phyloP scores from a whole-genome alignment of 176 grass and related monocot genomes.

The Phoenix roebelenii region DNA sequence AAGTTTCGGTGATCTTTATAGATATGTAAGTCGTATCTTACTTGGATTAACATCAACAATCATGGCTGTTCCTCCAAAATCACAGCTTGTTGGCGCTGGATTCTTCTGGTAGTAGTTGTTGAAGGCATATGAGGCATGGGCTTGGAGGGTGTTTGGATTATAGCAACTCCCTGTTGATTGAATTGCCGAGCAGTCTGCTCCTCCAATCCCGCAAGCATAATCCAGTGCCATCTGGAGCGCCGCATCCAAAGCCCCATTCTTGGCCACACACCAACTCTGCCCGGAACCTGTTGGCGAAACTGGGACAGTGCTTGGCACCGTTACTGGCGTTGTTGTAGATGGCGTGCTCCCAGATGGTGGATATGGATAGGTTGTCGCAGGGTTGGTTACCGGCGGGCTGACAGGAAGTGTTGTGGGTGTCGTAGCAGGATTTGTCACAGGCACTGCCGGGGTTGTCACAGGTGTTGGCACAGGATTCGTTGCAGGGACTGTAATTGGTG shows the following conservation, averaged over 20 bases:
- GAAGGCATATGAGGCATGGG: constrained; percentile 91
- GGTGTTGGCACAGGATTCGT: constrained; percentile 31
- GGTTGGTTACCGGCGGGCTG: constrained; percentile 54
- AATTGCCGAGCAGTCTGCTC: constrained; percentile 76
- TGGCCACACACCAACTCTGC: constrained; percentile 76
- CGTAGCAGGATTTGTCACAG: constrained; percentile 55
- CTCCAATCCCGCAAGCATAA: constrained; percentile 78
- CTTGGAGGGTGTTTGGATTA: constrained; percentile 62
- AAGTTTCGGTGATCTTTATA: too few relatives aligned
- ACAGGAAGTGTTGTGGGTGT: constrained; percentile 43
- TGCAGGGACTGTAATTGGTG: constrained; percentile 43
- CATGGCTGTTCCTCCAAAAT: constrained; percentile 84
- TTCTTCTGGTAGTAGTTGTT: constrained; percentile 89
- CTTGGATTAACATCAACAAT: constrained; percentile 83
- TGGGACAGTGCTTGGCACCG: constrained; percentile 24
- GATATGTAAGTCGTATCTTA: constrained; percentile 10
- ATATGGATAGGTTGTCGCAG: constrained; percentile 49
- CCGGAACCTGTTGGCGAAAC: constrained; percentile 29
- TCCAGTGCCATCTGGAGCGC: constrained; percentile 60
- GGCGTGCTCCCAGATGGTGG: constrained; percentile 36
- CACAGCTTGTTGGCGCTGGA: constrained; percentile 75
- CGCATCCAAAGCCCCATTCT: constrained; percentile 34
- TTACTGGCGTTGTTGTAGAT: constrained; percentile 24
- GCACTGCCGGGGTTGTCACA: constrained; percentile 28
- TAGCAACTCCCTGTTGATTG: constrained; percentile 81